Percentiles rank a stretch among this genome's conserved stretches.
Conservation (phyloP, 257 asterid genomes). For the Gynochthodes officinalis region DNA sequence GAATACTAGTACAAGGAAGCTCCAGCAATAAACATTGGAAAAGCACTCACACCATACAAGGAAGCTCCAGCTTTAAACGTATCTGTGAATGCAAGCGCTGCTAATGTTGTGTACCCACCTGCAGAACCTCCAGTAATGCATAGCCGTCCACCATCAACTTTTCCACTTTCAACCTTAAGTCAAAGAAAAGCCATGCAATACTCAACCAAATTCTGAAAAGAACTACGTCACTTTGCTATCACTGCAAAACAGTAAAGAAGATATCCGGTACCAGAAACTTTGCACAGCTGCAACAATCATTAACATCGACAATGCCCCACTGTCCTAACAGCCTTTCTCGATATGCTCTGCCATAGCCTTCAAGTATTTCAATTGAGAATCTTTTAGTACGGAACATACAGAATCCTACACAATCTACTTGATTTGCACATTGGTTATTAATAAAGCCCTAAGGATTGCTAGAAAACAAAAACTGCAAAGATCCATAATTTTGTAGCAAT, state of each 20-base stretch:
- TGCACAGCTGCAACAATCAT: conserved; percentile 98
- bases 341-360: conserved; percentile 93
- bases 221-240: conserved; percentile 3
- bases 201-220: not conserved
- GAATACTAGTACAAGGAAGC: conserved; percentile 30
- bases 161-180: conserved; percentile 73
- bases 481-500: not conserved
- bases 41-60: conserved; percentile 84
- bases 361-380: conserved; percentile 18
- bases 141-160: conserved; percentile 74
- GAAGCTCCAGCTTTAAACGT: conserved; percentile 91
- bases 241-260: conserved; percentile 6
- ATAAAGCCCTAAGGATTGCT: not conserved
- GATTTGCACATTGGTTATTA: not conserved
- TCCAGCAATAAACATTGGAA: conserved; percentile 49
- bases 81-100: conserved; percentile 87
- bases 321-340: conserved; percentile 79
- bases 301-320: conserved; percentile 93
- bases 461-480: not conserved
- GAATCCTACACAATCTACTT: conserved; percentile 1
- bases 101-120: conserved; percentile 96
- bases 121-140: conserved; percentile 99
- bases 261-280: conserved; percentile 61
- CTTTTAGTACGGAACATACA: not conserved
- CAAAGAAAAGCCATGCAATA: conserved; percentile 19